phyloP scores from a whole-genome alignment of 345 rosid species.

The Punica granatum region DNA sequence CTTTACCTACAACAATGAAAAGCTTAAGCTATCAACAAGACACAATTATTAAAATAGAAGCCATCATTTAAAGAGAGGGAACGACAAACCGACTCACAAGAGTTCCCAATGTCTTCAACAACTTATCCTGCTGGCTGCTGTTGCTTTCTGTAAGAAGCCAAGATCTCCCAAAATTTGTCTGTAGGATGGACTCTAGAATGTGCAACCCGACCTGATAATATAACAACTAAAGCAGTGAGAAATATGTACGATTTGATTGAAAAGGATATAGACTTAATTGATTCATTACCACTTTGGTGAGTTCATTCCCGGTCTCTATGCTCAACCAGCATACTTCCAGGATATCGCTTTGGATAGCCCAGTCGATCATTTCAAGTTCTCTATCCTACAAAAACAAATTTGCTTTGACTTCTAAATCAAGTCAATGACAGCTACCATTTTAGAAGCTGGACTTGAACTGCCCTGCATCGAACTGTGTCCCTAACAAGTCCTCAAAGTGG shows the following conservation, averaged over 20 bases:
- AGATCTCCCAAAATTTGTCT: not conserved
- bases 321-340: slow-evolving; percentile 8
- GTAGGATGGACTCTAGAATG: slow-evolving; percentile 13
- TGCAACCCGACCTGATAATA: slow-evolving; percentile 11
- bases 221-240: not conserved
- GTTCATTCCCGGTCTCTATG: slow-evolving; percentile 15
- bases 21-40: not conserved
- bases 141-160: slow-evolving; percentile 2
- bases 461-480: not conserved
- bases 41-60: not conserved
- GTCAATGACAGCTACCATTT: not conserved
- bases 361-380: slow-evolving; percentile 7
- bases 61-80: not conserved
- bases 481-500: not conserved
- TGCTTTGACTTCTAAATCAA: not conserved
- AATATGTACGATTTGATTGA: not conserved
- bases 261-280: not conserved
- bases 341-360: slow-evolving; percentile 11
- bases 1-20: slow-evolving; percentile 7
- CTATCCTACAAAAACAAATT: slow-evolving; percentile 9
- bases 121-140: not conserved
- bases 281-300: slow-evolving; percentile 10
- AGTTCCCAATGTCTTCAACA: slow-evolving; percentile 7
- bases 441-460: not conserved
- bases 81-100: not conserved